Conservation (phyloP, 1,284 basidiomycete genomes). For the Papiliotrema fonsecae region DNA sequence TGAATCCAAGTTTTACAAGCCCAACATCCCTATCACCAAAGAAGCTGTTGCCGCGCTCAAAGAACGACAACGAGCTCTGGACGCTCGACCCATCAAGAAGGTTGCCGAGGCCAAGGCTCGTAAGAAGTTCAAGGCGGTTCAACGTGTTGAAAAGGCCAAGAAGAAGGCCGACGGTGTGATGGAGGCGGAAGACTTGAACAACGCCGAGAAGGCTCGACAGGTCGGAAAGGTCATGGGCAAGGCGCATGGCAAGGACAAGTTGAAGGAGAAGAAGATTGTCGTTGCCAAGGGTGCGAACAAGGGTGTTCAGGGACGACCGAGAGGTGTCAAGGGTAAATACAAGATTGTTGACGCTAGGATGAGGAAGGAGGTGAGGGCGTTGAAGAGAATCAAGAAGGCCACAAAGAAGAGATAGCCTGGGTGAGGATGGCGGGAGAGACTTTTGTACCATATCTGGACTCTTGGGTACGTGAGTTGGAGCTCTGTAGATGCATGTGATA, state of each 20-base stretch:
- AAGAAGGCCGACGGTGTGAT: conserved; percentile 96
- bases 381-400: conserved; percentile 41
- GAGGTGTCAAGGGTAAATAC: conserved; percentile 90
- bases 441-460: too few species aligned
- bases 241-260: conserved; percentile 61
- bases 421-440: too few species aligned
- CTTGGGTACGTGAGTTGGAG: too few species aligned
- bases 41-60: conserved; percentile 84
- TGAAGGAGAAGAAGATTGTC: conserved; percentile 67
- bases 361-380: conserved; percentile 44
- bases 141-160: conserved; percentile 84
- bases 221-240: conserved; percentile 87
- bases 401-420: conserved; percentile 21
- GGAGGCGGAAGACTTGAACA: conserved; percentile 81
- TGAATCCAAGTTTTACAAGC: conserved; percentile 86
- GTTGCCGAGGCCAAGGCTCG: conserved; percentile 96
- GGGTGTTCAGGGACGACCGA: conserved; percentile 88
- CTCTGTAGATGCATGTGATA: too few species aligned
- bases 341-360: conserved; percentile 72
- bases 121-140: conserved; percentile 87
- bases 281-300: conserved; percentile 88
- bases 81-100: conserved; percentile 98
- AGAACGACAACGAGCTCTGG: conserved; percentile 86
- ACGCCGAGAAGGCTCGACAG: conserved; percentile 88
- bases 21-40: conserved; percentile 94